Conservation (phyloP, 306 rosid genomes). For the Fragaria iinumae region DNA sequence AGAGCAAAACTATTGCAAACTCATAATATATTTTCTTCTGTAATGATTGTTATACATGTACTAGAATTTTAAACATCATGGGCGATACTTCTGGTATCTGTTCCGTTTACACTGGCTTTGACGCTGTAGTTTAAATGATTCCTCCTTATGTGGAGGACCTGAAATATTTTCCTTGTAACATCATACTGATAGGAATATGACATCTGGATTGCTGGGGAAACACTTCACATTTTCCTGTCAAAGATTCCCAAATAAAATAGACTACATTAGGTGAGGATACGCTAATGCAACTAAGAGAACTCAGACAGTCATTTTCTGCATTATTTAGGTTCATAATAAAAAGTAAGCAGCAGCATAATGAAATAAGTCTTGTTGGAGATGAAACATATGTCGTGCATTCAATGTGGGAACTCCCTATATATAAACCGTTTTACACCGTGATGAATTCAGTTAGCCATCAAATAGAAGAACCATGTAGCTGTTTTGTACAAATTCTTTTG, state of each 20-base stretch:
- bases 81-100: neutral
- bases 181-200: too few species aligned
- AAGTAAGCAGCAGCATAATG: neutral
- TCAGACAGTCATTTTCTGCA: too few species aligned
- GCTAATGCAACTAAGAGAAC: too few species aligned
- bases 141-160: too few species aligned
- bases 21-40: neutral
- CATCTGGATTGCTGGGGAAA: too few species aligned
- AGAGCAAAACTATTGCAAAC: neutral
- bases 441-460: constrained; percentile 43
- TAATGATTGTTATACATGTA: neutral
- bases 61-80: neutral
- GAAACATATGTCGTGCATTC: neutral
- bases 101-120: neutral
- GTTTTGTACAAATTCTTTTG: constrained; percentile 46
- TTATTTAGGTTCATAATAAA: too few species aligned
- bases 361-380: neutral
- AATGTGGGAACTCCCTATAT: constrained; percentile 4
- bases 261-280: too few species aligned
- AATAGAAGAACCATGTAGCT: constrained; percentile 26
- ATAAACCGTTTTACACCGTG: constrained; percentile 29
- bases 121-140: neutral
- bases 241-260: too few species aligned
- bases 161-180: too few species aligned
- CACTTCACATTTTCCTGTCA: too few species aligned